phyloP scores from a whole-genome alignment of 371 early-diverging fungal species.

The Mucor piriformis region DNA sequence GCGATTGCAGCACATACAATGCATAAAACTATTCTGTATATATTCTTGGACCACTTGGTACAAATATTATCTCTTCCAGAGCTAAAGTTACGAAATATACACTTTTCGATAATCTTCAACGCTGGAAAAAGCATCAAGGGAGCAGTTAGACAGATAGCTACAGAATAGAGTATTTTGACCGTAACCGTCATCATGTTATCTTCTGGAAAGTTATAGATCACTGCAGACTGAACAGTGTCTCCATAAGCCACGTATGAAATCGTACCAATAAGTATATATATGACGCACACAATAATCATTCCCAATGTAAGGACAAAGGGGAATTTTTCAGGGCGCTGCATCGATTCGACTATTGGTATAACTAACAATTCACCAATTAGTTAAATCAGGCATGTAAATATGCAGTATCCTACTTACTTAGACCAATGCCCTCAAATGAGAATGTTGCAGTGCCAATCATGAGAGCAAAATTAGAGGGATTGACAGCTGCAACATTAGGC shows the following conservation, averaged over 20 bases:
- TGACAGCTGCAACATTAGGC: constrained; percentile 55
- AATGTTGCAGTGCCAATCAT: constrained; percentile 81
- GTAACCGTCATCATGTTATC: constrained; percentile 46
- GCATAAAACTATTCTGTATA: constrained; percentile 54
- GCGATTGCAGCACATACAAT: constrained; percentile 56
- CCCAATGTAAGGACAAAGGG: constrained; percentile 60
- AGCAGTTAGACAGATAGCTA: constrained; percentile 75
- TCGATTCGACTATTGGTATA: constrained; percentile 61
- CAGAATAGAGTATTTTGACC: constrained; percentile 70
- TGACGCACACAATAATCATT: constrained; percentile 57
- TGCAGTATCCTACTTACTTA: constrained; percentile 39
- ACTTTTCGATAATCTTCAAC: constrained; percentile 72
- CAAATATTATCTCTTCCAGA: constrained; percentile 36
- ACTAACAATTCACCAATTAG: too few relatives aligned
- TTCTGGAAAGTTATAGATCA: constrained; percentile 69
- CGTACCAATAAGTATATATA: constrained; percentile 70
- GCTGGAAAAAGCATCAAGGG: constrained; percentile 79
- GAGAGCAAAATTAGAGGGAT: constrained; percentile 66
- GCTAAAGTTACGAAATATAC: constrained; percentile 38
- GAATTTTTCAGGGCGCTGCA: constrained; percentile 64
- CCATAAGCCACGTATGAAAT: constrained; percentile 79
- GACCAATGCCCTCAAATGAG: constrained; percentile 81
- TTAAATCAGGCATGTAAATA: too few relatives aligned
- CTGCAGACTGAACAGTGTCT: constrained; percentile 67
- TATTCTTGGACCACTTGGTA: constrained; percentile 76